Evolutionary conservation across 1,139 yeast genomes (phyloP), one percentile per base, ranked within the genome.

Genomic region (Geotrichum aggregatum): DNA sequence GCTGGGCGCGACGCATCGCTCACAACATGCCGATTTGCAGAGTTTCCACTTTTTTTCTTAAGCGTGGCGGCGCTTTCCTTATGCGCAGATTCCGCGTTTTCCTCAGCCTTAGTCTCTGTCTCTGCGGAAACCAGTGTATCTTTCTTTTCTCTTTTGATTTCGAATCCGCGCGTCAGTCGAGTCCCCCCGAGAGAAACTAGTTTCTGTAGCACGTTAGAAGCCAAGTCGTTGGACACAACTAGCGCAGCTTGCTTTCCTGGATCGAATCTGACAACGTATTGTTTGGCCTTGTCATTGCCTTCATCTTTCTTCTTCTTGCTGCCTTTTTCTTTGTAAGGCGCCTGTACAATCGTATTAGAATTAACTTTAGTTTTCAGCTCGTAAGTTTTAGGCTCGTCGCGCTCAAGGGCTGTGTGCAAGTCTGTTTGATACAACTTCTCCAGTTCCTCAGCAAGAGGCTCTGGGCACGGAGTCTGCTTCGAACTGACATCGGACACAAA

Each of bases 341-440:
- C 18, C 30, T 39, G 35, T 3, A 39, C 33, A 6, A 39, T 10
- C 13, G 30, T n/a, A 18, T 46, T 36, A 4, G 6, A 10, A 18
- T 46, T 39, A 10, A 46, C 19, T 4, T 21, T 16, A 0, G 51
- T 47, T 8, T 41, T 10, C 18, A 47, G 28, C 3, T n/a, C 13
- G 26, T 41, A 34, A 16, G 14, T 14, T 8, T 21, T 14, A 6
- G 18, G 41, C 24, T 47, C 42, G 2, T 16, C 42, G 8, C 22
- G 13, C 11, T n/a, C 34, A 10, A 18, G 14, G n/a, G 16, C n/a
- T 1, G 6, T 5, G 8, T 18, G 26, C 7, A n/a, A 19, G n/a
- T 13, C 75, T 76, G 54, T 72, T 71, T 44, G 68, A 64, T 78
- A 84, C 0, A 79, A 78, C 1, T 63, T 60, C 65, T 91, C 98